phyloP scores from a whole-genome alignment of 2,329 filamentous ascomycete species.

The Cladosporium sp. region DNA sequence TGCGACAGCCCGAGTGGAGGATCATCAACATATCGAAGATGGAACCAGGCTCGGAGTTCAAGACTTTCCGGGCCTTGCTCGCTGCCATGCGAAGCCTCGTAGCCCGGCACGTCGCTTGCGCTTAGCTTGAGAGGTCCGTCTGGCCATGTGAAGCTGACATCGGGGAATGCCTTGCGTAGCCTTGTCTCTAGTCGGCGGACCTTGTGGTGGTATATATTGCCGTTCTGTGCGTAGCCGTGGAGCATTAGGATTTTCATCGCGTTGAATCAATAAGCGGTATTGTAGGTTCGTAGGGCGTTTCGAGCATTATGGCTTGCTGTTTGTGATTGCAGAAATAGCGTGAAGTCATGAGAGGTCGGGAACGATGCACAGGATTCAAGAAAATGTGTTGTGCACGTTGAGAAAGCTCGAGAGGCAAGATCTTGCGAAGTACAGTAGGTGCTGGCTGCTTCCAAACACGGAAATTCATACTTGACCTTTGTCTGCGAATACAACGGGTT shows the following conservation, averaged over 20 bases:
- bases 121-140: constrained; percentile 42
- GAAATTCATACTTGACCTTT: too few relatives aligned
- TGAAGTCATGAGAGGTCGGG: too few relatives aligned
- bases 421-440: too few relatives aligned
- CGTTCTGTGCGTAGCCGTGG: constrained; percentile 84
- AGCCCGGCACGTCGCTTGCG: constrained; percentile 43
- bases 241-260: constrained; percentile 10
- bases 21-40: not conserved
- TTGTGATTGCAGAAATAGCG: too few relatives aligned
- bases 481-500: too few relatives aligned
- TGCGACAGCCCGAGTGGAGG: constrained; percentile 52
- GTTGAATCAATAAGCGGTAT: not conserved
- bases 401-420: too few relatives aligned
- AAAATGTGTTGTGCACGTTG: too few relatives aligned
- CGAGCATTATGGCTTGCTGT: too few relatives aligned
- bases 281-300: too few relatives aligned
- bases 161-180: constrained; percentile 67
- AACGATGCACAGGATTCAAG: too few relatives aligned
- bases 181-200: constrained; percentile 82
- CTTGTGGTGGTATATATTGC: constrained; percentile 78
- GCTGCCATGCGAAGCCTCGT: not conserved
- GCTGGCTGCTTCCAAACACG: too few relatives aligned
- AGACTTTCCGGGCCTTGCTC: not conserved
- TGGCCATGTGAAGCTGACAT: constrained; percentile 40
- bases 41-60: constrained; percentile 9